Evolutionary conservation across 2,329 filamentous ascomycete genomes (phyloP), one percentile per base, ranked within the genome.

Genomic region (Pestalotiopsis sp.): DNA sequence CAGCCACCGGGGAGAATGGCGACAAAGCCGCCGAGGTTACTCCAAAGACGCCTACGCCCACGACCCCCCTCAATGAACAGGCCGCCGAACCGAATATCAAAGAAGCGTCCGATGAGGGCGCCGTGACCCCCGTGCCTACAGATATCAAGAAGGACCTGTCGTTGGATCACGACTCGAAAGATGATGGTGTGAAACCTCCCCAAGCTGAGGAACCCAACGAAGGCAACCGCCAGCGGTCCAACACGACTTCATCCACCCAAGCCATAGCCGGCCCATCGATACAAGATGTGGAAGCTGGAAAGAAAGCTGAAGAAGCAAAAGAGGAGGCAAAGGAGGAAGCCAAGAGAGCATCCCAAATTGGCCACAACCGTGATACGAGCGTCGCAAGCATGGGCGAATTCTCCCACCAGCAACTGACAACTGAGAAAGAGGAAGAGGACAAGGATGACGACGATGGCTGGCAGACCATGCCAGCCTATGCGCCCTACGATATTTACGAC

Each of bases 401-500:
- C 85, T 98, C 96, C 1, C 95, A 99, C 78, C 94, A 98, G 80
- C 90, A 91, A 72, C 82, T 94, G 63, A 87, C 90, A 11, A 82
- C 86, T 17, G 84, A 89, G 71, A 84, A 87, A 56, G 83, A 88
- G 13, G 81, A 86, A 13, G 83, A 87, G 61, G 82, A 85, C 13
- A 81, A 87, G 2, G 84, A 88, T 12, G 89, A 89, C 5, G 92
- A 92, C n/a, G 90, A 83, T 1, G 89, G 86, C 65, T 99, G 96
- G 96, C 94, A 98, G 82, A 88, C 90, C 2, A 99, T 99, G 96
- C 96, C 95, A 1, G 90, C 96, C 1, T 94, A 95, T 76, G 96
- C 95, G 7, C 92, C 92, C 49, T 97, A 96, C 78, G 95, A 98
- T 80, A 92, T 97, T 73, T 99, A 98, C 80, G 94, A 99, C 78